A percentile compares a stretch with the other conserved stretches of the same genome.
These are phyloP conservation scores for Globisporangium takayamanum DNA, from an alignment of 352 stramenopile species.

Conservation along the genomic window DNA sequence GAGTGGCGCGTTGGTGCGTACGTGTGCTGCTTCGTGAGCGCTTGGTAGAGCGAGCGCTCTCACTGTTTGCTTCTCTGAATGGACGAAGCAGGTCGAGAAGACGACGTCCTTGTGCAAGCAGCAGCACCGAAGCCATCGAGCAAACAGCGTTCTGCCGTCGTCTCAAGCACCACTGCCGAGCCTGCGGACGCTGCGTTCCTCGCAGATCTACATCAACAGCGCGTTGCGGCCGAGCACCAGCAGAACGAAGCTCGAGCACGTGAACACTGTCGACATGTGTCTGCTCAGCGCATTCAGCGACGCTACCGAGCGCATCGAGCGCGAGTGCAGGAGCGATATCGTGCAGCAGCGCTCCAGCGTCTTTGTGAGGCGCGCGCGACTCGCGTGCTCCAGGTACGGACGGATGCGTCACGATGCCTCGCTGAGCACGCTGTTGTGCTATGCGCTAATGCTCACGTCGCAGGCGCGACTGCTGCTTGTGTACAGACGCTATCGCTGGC, in stretches of 20 bases:
- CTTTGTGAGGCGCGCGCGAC: neutral
- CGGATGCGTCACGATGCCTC: neutral
- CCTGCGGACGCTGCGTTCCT: constrained; percentile 6
- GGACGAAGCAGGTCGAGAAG: constrained; percentile 12
- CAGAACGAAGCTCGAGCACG: constrained; percentile 6
- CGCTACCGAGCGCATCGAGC: constrained; percentile 3
- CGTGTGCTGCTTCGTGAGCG: no score
- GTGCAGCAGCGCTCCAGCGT: constrained; percentile 3
- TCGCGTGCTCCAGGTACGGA: constrained; percentile 9
- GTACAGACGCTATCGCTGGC: constrained; percentile 6
- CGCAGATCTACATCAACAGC: constrained; percentile 4
- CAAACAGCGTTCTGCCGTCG: neutral
- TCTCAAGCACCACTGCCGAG: neutral
- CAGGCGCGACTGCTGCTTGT: constrained; percentile 9
- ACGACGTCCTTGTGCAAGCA: constrained; percentile 15
- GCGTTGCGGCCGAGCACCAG: constrained; percentile 5
- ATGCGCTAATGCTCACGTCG: neutral
- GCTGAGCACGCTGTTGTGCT: neutral
- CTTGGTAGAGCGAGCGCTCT: no score
- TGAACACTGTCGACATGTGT: constrained; percentile 3
- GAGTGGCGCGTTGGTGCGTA: constrained; percentile 32
- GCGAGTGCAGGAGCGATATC: neutral
- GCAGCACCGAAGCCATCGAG: neutral
- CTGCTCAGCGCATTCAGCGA: constrained; percentile 1
- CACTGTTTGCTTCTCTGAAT: neutral